Evolutionary conservation across 1,284 basidiomycete species (phyloP).

Genomic region (Pascua sp.): DNA sequence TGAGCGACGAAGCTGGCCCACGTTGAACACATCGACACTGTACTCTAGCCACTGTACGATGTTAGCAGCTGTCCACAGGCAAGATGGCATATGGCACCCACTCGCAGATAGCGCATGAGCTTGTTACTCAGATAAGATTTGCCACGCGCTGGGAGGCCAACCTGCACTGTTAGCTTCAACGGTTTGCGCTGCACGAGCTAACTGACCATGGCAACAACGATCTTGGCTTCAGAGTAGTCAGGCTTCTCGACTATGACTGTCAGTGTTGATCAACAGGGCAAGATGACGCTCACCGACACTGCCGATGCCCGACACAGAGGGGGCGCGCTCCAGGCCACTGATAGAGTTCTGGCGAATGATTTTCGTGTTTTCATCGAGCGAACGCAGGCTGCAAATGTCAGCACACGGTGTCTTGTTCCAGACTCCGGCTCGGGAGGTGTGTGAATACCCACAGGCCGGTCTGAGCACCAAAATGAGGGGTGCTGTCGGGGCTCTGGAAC

Average conservation of each 20-base stretch:
- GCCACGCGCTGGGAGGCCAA: constrained; percentile 75
- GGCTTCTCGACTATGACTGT: constrained; percentile 74
- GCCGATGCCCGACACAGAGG: constrained; percentile 50
- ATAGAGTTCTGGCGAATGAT: constrained; percentile 36
- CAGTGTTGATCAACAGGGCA: neutral
- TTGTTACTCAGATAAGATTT: constrained; percentile 83
- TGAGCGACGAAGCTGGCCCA: constrained; percentile 87
- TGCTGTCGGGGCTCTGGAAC: constrained; percentile 35
- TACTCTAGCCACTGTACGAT: constrained; percentile 89
- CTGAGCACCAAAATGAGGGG: constrained; percentile 50
- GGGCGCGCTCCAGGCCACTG: constrained; percentile 42
- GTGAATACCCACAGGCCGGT: constrained; percentile 35
- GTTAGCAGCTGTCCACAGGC: neutral
- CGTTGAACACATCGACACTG: constrained; percentile 97
- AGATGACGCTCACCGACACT: constrained; percentile 37
- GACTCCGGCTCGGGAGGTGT: too few species aligned
- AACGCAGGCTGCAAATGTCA: constrained; percentile 31
- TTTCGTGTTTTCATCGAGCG: constrained; percentile 47
- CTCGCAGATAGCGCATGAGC: constrained; percentile 73
- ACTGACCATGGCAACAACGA: constrained; percentile 92
- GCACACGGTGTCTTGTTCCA: neutral
- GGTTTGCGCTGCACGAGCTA: neutral
- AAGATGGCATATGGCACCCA: constrained; percentile 36
- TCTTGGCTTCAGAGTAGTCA: constrained; percentile 97
- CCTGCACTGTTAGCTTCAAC: constrained; percentile 48